These are phyloP conservation scores for Termitomyces eurrhizus DNA, from an alignment of 768 basidiomycete genomes.

Conservation along the genomic window DNA sequence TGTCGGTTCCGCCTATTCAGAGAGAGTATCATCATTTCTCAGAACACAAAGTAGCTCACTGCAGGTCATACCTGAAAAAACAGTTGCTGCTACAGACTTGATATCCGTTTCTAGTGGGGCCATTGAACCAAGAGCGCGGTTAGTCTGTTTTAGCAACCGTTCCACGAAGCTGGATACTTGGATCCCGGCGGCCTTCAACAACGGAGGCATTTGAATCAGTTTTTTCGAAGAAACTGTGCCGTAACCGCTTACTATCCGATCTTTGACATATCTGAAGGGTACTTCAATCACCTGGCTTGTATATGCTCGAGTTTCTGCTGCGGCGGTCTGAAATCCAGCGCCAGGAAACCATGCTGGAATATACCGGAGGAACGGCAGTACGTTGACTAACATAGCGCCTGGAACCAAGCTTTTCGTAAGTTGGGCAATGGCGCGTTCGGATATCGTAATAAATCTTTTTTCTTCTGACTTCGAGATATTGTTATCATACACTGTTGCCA, in stretches of 20 bases:
- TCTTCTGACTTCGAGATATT: constrained; percentile 17
- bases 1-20: constrained; percentile 10
- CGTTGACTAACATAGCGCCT: constrained; percentile 21
- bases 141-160: constrained; percentile 2
- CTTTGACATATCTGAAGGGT: constrained; percentile 13
- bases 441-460: constrained; percentile 20
- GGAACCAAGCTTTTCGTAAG: constrained; percentile 13
- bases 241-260: constrained; percentile 5
- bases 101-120: constrained; percentile 8
- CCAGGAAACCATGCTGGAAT: constrained; percentile 36
- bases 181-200: constrained; percentile 5
- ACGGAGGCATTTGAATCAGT: neutral
- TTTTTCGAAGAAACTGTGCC: neutral
- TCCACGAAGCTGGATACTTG: constrained; percentile 5
- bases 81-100: constrained; percentile 12
- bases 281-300: constrained; percentile 12
- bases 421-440: constrained; percentile 17
- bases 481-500: constrained; percentile 26
- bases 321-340: constrained; percentile 18
- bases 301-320: neutral
- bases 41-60: neutral
- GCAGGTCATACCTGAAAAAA: constrained; percentile 8
- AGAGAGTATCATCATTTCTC: neutral
- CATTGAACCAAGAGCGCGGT: neutral
- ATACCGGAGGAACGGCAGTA: constrained; percentile 27